Evolutionary conservation across 1,139 yeast species (phyloP).

Genomic region (Suhomyces bribrorum): DNA sequence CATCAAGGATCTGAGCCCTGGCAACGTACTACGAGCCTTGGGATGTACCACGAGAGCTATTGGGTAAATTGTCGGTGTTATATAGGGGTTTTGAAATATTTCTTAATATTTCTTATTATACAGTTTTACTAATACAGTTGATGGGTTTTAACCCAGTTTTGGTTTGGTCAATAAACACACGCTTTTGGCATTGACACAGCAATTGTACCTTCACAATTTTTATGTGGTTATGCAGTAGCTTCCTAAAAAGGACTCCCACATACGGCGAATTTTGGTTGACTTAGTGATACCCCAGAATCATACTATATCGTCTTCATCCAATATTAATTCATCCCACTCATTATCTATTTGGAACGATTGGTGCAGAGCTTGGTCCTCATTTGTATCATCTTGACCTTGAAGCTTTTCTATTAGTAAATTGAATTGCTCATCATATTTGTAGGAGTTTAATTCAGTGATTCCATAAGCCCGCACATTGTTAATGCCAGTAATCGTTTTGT

Average conservation of each 20-base stretch:
- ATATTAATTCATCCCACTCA: constrained; percentile 5
- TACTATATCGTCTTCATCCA: constrained; percentile 10
- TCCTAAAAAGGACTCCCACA: too few relatives aligned
- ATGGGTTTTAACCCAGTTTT: too few relatives aligned
- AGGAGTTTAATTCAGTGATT: constrained; percentile 34
- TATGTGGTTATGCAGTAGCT: too few relatives aligned
- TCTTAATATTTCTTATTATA: neutral
- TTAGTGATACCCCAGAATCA: too few relatives aligned
- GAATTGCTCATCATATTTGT: constrained; percentile 29
- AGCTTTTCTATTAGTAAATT: constrained; percentile 15
- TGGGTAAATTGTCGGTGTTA: too few relatives aligned
- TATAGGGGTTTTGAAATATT: neutral
- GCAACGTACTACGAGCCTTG: too few relatives aligned
- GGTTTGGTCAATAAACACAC: too few relatives aligned
- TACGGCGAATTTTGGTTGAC: too few relatives aligned
- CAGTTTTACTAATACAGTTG: neutral
- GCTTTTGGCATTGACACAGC: too few relatives aligned
- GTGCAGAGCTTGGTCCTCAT: neutral
- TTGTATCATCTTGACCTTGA: constrained; percentile 7
- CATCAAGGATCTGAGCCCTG: too few relatives aligned
- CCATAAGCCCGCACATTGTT: constrained; percentile 41
- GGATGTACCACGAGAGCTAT: too few relatives aligned
- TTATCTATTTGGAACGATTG: constrained; percentile 1
- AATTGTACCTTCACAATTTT: too few relatives aligned
- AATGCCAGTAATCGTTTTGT: constrained; percentile 25